These are phyloP conservation scores for Tagetes patula DNA, from an alignment of 129 eudicot species.

Conservation along the genomic window DNA sequence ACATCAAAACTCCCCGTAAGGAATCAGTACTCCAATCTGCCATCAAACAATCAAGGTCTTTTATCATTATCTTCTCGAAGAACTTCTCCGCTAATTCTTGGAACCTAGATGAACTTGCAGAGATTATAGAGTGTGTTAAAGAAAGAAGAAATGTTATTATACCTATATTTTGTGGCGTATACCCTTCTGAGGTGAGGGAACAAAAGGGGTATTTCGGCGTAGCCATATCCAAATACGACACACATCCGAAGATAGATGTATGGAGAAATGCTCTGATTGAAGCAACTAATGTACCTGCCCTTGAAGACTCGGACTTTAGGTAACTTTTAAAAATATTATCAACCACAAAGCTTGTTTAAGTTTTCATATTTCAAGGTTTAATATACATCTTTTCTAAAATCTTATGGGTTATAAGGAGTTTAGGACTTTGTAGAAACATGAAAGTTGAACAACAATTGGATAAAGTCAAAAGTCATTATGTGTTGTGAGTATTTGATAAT, in stretches of 20 bases:
- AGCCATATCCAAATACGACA: slow-evolving; percentile 16
- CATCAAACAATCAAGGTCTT: neutral
- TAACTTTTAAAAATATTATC: neutral
- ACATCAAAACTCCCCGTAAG: neutral
- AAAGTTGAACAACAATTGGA: no score
- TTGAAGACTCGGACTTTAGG: neutral
- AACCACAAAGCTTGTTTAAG: neutral
- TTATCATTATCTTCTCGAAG: neutral
- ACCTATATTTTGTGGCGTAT: neutral
- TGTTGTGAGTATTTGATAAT: neutral
- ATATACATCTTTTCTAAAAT: no score
- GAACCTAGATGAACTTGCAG: neutral
- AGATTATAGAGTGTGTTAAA: neutral
- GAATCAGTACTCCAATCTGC: neutral
- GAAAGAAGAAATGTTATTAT: neutral
- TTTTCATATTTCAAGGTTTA: neutral
- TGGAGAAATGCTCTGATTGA: neutral
- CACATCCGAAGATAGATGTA: slow-evolving; percentile 15
- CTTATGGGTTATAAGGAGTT: no score
- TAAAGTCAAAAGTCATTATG: no score
- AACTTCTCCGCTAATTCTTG: neutral
- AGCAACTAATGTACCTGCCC: neutral
- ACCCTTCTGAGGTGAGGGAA: neutral
- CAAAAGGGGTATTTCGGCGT: slow-evolving; percentile 28
- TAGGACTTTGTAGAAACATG: no score